These are phyloP conservation scores for Vitis amurensis DNA, from an alignment of 164 flowering plant genomes.

Conservation along the genomic window DNA sequence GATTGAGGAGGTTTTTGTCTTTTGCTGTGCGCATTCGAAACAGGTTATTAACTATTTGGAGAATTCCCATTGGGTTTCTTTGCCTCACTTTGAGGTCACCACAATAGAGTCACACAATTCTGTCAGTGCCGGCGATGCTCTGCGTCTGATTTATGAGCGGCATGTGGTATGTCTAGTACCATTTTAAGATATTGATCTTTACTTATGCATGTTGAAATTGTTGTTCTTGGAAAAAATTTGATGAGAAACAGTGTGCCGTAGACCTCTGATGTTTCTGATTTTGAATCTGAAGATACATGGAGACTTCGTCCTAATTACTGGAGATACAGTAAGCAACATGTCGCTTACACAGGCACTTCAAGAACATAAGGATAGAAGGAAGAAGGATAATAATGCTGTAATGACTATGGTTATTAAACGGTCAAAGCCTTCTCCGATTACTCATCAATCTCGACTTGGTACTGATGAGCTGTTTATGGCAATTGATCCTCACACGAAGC, in stretches of 20 bases:
- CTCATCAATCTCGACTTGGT: constrained; percentile 86
- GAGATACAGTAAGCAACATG: constrained; percentile 98
- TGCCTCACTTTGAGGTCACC: constrained; percentile 62
- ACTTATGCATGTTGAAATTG: neutral
- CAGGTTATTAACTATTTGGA: constrained; percentile 81
- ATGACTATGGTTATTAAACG: constrained; percentile 92
- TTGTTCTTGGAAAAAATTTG: neutral
- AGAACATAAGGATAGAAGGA: constrained; percentile 87
- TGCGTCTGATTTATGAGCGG: constrained; percentile 80
- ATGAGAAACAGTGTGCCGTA: neutral
- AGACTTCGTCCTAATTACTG: constrained; percentile 87
- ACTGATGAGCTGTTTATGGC: constrained; percentile 92
- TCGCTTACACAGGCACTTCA: constrained; percentile 68
- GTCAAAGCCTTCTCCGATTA: constrained; percentile 75
- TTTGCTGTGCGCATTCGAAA: constrained; percentile 91
- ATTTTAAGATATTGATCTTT: neutral
- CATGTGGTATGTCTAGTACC: constrained; percentile 61
- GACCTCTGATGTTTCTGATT: constrained; percentile 3
- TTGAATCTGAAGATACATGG: constrained; percentile 66
- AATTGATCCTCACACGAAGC: constrained; percentile 79
- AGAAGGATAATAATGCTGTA: constrained; percentile 77
- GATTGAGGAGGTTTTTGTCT: constrained; percentile 88
- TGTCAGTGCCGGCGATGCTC: constrained; percentile 91
- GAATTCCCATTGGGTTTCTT: constrained; percentile 67
- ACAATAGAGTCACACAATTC: constrained; percentile 82